Base-by-base conservation (phyloP, 495 filamentous ascomycete genomes). In the Talaromyces trachyspermus region DNA sequence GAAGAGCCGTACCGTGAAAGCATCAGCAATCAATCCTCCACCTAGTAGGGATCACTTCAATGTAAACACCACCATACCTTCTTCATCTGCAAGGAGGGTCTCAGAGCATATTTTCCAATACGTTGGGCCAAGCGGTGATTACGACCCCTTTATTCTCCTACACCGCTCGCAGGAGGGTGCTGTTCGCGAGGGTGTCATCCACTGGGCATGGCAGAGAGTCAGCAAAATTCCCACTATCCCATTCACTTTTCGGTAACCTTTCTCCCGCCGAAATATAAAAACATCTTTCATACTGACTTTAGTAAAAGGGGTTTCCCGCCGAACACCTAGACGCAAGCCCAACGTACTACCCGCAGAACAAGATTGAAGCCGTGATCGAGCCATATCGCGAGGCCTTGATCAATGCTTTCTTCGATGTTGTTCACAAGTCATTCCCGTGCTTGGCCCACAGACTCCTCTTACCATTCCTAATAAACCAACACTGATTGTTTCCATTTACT, bases 161-260 rank as follows among this genome's bases (percentile, higher is more conserved):
- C 37, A 40, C 20, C 37, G 37, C 37, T 40, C 37, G 37, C 37
- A 40, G 22, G 37, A 40, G 18, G 37, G 37, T 40, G 37, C 37
- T 40, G 37, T 40, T 40, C 37, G 37, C 12, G 37, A 40, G 17
- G 37, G 37, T n/a, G 18, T 40, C 11, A 40, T 40, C 37, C 37
- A 40, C 37, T 40, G 37, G 37, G n/a, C 37, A 40, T 40, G 37
- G 37, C 37, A 40, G 37, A 40, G 37, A 40, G 37, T 40, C 37
- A 40, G 37, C 37, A 40, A 40, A 40, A 40, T 40, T 40, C 37
- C 37, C 37, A 40, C 37, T 40, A 40, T 40, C 37, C 37, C 3
- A 40, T 40, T 40, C 37, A 40, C 37, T 40, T 40, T 40, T 40
- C 15, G 37, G 37, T 40, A 40, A 40, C 37, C 37, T 20, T 40